phyloP scores from a whole-genome alignment of 2,329 filamentous ascomycete species.

The Macroventuria anomochaeta region DNA sequence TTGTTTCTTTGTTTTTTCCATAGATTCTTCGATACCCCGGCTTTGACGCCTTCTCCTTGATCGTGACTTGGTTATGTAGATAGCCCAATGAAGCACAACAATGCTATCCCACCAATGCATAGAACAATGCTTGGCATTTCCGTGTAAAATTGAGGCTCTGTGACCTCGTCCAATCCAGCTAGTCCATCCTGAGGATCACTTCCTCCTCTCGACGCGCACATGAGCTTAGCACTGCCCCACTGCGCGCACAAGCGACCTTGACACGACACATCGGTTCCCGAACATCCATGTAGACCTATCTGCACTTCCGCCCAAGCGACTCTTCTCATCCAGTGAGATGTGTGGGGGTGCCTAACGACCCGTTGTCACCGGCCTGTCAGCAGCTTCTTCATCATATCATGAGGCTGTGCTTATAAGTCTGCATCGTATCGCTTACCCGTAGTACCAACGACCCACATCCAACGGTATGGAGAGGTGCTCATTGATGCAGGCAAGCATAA shows the following conservation, averaged over 20 bases:
- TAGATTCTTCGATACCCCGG: slow-evolving; percentile 2
- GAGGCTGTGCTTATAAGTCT: background rate
- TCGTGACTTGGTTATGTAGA: no score
- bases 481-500: no score
- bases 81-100: no score
- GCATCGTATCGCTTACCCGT: background rate
- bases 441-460: no score
- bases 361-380: background rate
- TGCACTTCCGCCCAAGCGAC: background rate
- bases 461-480: no score
- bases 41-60: background rate
- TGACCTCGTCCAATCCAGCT: background rate
- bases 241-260: background rate
- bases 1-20: background rate
- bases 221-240: background rate
- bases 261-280: background rate
- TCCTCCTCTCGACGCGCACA: background rate
- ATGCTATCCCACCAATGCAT: background rate
- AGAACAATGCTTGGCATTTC: background rate
- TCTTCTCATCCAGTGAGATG: background rate
- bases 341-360: background rate
- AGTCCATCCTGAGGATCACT: background rate
- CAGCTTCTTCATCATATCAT: background rate
- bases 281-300: background rate
- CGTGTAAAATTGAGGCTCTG: background rate